These are phyloP conservation scores for Somion occarium DNA, from an alignment of 1,284 basidiomycete species.

Conservation along the genomic window DNA sequence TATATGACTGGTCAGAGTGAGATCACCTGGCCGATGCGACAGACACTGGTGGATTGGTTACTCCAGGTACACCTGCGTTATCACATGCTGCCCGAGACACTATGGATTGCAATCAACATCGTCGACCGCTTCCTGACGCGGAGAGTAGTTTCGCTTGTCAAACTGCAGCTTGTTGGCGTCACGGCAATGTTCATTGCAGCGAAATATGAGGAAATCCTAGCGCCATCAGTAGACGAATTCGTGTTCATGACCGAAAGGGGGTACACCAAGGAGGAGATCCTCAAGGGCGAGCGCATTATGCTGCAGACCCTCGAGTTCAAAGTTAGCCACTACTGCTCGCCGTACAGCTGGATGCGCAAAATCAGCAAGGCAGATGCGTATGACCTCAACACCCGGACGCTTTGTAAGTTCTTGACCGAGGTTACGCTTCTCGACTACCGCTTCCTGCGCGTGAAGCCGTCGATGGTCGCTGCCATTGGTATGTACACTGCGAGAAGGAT, in stretches of 20 bases:
- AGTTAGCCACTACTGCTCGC: slow-evolving; percentile 96
- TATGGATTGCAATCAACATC: slow-evolving; percentile 97
- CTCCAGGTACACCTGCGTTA: slow-evolving; percentile 97
- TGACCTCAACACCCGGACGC: slow-evolving; percentile 94
- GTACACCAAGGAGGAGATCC: slow-evolving; percentile 91
- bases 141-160: slow-evolving; percentile 88
- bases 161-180: slow-evolving; percentile 96
- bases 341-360: slow-evolving; percentile 98
- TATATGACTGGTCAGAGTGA: slow-evolving; percentile 97
- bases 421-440: slow-evolving; percentile 91
- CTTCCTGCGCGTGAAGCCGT: slow-evolving; percentile 92
- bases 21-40: slow-evolving; percentile 95
- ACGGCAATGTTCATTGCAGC: slow-evolving; percentile 97
- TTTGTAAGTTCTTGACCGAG: slow-evolving; percentile 98
- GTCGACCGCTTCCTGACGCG: slow-evolving; percentile 96
- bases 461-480: slow-evolving; percentile 92
- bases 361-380: slow-evolving; percentile 99
- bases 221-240: slow-evolving; percentile 91
- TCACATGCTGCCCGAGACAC: slow-evolving; percentile 96
- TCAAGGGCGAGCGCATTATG: slow-evolving; percentile 97
- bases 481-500: slow-evolving; percentile 95
- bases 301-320: slow-evolving; percentile 93
- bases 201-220: slow-evolving; percentile 98
- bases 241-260: slow-evolving; percentile 97
- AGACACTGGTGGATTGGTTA: slow-evolving; percentile 96